Conservation (phyloP, 805 yeast genomes). For the Scheffersomyces lignosus region DNA sequence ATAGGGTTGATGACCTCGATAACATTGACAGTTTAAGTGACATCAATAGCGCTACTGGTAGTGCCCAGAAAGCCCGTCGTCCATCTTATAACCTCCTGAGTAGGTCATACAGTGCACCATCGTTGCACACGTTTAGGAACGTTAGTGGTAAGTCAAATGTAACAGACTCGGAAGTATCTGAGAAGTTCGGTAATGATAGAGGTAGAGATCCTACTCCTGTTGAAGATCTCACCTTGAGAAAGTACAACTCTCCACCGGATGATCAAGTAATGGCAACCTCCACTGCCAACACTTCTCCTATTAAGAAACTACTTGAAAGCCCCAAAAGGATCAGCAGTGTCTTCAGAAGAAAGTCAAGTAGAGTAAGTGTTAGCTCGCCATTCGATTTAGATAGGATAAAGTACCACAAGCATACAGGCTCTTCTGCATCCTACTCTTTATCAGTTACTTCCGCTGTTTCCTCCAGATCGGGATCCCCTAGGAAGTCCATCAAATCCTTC, state of each 20-base stretch:
- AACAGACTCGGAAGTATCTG: neutral
- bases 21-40: constrained; percentile 31
- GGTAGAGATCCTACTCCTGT: too few relatives aligned
- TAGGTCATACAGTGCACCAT: constrained; percentile 40
- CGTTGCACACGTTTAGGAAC: constrained; percentile 39
- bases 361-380: constrained; percentile 1
- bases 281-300: constrained; percentile 28
- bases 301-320: constrained; percentile 30
- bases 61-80: constrained; percentile 1
- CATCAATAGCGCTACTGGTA: constrained; percentile 9
- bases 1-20: constrained; percentile 20
- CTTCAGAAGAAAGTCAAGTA: constrained; percentile 14
- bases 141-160: constrained; percentile 3
- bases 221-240: neutral
- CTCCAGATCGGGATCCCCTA: constrained; percentile 33
- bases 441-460: constrained; percentile 29
- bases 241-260: constrained; percentile 7
- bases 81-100: constrained; percentile 17
- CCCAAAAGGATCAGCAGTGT: constrained; percentile 27
- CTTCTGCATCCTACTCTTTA: constrained; percentile 25
- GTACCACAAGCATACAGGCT: constrained; percentile 26
- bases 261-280: constrained; percentile 2
- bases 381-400: neutral
- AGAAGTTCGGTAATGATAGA: too few relatives aligned
- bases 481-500: constrained; percentile 24